Conservation (phyloP, 129 eudicot genomes). For the Chrysanthemum makinoi region DNA sequence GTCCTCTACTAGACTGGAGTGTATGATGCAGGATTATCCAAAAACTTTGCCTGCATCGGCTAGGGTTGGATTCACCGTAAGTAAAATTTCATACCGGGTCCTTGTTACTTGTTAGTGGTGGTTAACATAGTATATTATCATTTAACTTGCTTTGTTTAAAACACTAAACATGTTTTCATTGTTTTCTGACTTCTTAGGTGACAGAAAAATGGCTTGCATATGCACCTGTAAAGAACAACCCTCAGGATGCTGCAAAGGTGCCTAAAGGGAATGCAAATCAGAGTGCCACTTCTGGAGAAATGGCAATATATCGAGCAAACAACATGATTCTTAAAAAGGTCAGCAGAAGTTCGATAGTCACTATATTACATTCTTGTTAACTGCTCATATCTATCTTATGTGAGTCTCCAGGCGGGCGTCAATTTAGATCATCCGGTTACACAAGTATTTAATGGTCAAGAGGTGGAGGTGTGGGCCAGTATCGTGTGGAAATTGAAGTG, state of each 20-base stretch:
- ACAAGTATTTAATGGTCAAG: conserved; percentile 72
- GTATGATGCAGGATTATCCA: conserved; percentile 99
- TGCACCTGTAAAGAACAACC: conserved; percentile 97
- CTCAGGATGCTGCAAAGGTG: conserved; percentile 97
- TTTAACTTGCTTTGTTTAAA: background rate
- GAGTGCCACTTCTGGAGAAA: conserved; percentile 95
- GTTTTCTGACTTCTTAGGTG: conserved; percentile 41
- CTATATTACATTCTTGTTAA: background rate
- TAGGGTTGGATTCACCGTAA: conserved; percentile 92
- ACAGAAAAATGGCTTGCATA: conserved; percentile 94
- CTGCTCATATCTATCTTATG: background rate
- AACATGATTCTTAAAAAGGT: conserved; percentile 76
- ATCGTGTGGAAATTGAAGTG: conserved; percentile 86
- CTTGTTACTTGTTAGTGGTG: background rate
- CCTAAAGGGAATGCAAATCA: conserved; percentile 93
- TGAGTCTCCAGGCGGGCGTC: conserved; percentile 68
- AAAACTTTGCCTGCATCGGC: conserved; percentile 90
- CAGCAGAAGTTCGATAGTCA: background rate
- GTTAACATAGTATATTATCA: too few species aligned
- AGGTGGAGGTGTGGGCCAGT: conserved; percentile 89
- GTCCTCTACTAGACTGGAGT: conserved; percentile 94
- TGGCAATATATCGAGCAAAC: conserved; percentile 74
- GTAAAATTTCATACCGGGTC: conserved; percentile 18
- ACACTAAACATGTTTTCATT: background rate
- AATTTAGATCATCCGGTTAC: conserved; percentile 64